These are phyloP conservation scores for Ilex paraguariensis DNA, from an alignment of 305 asterid species.

Conservation along the genomic window DNA sequence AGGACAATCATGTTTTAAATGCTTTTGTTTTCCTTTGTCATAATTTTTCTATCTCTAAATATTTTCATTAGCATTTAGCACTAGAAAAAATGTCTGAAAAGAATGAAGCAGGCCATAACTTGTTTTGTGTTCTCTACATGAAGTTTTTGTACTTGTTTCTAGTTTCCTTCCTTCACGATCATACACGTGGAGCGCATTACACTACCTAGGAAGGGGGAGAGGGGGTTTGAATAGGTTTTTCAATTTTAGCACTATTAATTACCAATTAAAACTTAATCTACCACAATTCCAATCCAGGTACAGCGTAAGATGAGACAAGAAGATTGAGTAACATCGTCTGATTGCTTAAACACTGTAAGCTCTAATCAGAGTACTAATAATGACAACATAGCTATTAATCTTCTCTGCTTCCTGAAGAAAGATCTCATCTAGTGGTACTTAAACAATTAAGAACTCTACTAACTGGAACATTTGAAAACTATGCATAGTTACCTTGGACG, in stretches of 20 bases:
- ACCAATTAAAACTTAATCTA: not conserved
- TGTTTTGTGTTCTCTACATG: too few species aligned
- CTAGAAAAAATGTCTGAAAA: too few species aligned
- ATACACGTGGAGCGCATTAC: too few species aligned
- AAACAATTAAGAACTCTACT: not conserved
- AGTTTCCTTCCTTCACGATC: too few species aligned
- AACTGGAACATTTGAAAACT: not conserved
- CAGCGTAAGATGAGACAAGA: not conserved
- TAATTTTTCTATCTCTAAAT: too few species aligned
- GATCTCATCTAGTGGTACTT: not conserved
- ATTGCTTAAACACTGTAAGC: not conserved
- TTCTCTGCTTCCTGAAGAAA: not conserved
- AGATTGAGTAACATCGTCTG: not conserved
- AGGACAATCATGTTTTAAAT: too few species aligned
- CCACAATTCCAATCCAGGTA: not conserved
- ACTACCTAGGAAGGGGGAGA: not conserved
- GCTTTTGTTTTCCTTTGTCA: too few species aligned
- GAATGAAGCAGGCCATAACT: too few species aligned
- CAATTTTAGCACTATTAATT: too few species aligned
- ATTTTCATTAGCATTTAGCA: too few species aligned
- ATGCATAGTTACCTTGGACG: conserved; percentile 66
- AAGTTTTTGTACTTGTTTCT: too few species aligned
- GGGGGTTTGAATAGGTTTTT: too few species aligned
- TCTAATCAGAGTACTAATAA: not conserved
- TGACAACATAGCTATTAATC: not conserved